phyloP scores from a whole-genome alignment of 2,329 filamentous ascomycete genomes.

The Botrytis cinerea region DNA sequence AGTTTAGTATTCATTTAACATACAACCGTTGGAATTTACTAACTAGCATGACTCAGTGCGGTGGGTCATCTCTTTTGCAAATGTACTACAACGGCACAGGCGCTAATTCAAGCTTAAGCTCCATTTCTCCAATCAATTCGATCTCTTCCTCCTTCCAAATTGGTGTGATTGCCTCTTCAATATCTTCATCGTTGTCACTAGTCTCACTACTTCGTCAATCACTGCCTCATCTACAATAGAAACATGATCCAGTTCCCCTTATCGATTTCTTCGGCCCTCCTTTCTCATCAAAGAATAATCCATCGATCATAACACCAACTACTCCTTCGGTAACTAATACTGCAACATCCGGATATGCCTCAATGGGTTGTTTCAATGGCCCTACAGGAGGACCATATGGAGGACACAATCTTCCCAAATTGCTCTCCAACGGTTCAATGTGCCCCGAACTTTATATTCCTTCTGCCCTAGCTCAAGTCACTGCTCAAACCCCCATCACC shows the following conservation, averaged over 20 bases:
- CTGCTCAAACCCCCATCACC: constrained; percentile 38
- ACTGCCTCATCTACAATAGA: neutral
- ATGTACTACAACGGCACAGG: constrained; percentile 27
- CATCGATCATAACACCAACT: constrained; percentile 21
- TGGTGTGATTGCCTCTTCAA: neutral
- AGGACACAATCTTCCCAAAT: constrained; percentile 41
- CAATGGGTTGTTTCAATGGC: constrained; percentile 41
- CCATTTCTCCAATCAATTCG: neutral
- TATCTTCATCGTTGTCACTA: neutral
- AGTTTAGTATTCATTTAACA: neutral
- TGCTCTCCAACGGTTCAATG: constrained; percentile 42
- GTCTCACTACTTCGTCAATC: neutral
- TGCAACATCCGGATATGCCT: constrained; percentile 39
- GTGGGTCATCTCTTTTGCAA: constrained; percentile 32
- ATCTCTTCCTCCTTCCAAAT: neutral
- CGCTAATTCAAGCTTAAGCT: constrained; percentile 18
- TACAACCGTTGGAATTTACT: neutral
- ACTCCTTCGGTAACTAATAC: constrained; percentile 20
- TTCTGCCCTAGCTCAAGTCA: constrained; percentile 38
- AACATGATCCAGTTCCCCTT: neutral
- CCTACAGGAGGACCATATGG: constrained; percentile 27
- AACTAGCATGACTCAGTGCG: constrained; percentile 28
- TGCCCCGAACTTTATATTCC: constrained; percentile 43
- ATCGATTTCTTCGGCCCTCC: neutral
- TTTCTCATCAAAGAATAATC: constrained; percentile 5